Percentiles rank a stretch among this genome's conserved stretches.
phyloP scores from a whole-genome alignment of 768 basidiomycete genomes.

The Serpula lacrymans region DNA sequence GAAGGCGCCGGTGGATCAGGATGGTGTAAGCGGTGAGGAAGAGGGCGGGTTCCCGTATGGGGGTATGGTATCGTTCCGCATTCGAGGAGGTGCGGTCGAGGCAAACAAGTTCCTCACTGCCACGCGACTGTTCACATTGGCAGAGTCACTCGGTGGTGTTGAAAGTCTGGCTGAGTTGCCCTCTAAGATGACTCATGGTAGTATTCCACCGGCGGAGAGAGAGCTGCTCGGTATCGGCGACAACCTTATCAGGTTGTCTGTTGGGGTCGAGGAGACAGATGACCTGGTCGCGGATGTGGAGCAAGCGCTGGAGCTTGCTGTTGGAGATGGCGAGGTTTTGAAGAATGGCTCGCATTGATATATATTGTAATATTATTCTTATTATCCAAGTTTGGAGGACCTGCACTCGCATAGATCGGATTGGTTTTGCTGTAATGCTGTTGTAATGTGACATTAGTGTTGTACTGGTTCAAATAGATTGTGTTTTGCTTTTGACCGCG shows the following conservation, averaged over 20 bases:
- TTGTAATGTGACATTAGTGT: no score
- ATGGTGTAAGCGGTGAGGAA: constrained; percentile 15
- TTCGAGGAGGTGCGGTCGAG: constrained; percentile 46
- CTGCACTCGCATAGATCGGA: not conserved
- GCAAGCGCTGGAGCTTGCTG: constrained; percentile 21
- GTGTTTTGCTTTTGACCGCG: no score
- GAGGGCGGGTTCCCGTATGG: constrained; percentile 77
- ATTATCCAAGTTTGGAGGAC: not conserved
- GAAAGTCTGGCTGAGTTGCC: constrained; percentile 90
- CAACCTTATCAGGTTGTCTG: constrained; percentile 73
- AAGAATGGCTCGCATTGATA: not conserved
- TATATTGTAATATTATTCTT: not conserved
- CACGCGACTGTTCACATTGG: constrained; percentile 70
- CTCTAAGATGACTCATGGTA: constrained; percentile 84
- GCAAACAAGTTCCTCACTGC: constrained; percentile 68
- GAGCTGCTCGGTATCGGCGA: constrained; percentile 72
- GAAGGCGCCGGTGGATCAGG: constrained; percentile 23
- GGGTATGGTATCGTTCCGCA: constrained; percentile 81
- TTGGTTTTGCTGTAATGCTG: no score
- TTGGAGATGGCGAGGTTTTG: no score
- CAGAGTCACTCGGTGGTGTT: constrained; percentile 89
- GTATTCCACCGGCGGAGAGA: constrained; percentile 67
- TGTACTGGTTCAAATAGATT: no score
- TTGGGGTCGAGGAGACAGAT: constrained; percentile 85
- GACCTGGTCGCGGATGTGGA: constrained; percentile 58